Percentiles rank a stretch among this genome's conserved stretches.
phyloP scores from a whole-genome alignment of 2,329 filamentous ascomycete species.

The Hypoxylon sp. region DNA sequence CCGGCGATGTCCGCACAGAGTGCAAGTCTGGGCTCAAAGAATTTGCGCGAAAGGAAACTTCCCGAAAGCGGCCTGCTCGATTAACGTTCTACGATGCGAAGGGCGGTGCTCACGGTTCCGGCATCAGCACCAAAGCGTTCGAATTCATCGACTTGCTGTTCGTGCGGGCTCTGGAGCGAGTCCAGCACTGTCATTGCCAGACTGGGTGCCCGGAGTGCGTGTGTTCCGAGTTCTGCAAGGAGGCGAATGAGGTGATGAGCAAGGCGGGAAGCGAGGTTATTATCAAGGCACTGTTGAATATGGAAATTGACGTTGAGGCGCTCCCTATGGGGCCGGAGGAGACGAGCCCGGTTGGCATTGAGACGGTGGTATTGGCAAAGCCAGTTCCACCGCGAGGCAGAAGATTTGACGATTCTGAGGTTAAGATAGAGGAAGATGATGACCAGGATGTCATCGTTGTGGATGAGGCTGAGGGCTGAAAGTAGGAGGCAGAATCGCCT shows the following conservation, averaged over 20 bases:
- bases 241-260: constrained; percentile 92
- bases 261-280: constrained; percentile 89
- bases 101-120: constrained; percentile 84
- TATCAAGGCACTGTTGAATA: constrained; percentile 78
- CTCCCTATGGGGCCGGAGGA: constrained; percentile 88
- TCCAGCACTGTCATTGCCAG: constrained; percentile 80
- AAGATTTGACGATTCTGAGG: constrained; percentile 44
- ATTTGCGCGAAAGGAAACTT: constrained; percentile 76
- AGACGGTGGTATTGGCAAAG: constrained; percentile 82
- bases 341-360: constrained; percentile 76
- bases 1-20: constrained; percentile 92
- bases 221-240: constrained; percentile 83
- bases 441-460: constrained; percentile 12
- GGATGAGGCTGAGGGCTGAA: constrained; percentile 4
- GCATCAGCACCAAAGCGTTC: constrained; percentile 92
- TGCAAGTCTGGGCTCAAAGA: constrained; percentile 93
- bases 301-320: constrained; percentile 84
- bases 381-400: constrained; percentile 66
- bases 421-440: constrained; percentile 45
- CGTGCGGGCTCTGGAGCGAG: constrained; percentile 78
- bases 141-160: constrained; percentile 89
- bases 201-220: constrained; percentile 93
- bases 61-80: constrained; percentile 85
- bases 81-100: constrained; percentile 97
- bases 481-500: background rate